A percentile compares a stretch with the other conserved stretches of the same genome.
Evolutionary conservation across 805 yeast species (phyloP).

Genomic region (Candida nemodendra): DNA sequence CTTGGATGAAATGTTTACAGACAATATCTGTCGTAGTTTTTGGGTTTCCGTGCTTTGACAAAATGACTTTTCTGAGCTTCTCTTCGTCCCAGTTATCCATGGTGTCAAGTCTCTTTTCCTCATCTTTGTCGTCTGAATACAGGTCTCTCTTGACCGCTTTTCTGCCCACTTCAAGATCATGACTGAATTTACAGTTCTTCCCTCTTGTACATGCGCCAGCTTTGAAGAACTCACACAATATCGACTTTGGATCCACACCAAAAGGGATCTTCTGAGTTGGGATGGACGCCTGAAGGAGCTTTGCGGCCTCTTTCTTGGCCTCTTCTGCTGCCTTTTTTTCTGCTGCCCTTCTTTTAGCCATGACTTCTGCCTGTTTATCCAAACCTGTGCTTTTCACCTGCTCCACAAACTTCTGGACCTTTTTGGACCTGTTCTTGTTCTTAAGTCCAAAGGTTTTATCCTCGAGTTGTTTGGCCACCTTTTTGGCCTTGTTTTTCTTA

Average conservation of each 20-base stretch:
- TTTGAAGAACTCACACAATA: conserved; percentile 86
- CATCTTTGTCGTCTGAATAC: conserved; percentile 80
- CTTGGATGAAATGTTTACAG: conserved; percentile 92
- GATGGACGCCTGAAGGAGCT: conserved; percentile 63
- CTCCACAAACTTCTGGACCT: conserved; percentile 70
- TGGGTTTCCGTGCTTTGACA: conserved; percentile 92
- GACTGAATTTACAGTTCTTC: conserved; percentile 86
- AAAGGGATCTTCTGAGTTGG: conserved; percentile 85
- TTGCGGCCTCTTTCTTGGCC: conserved; percentile 85
- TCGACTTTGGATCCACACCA: conserved; percentile 96
- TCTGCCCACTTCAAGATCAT: conserved; percentile 81
- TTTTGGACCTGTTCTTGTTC: conserved; percentile 91
- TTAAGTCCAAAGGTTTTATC: conserved; percentile 95
- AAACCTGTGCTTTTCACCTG: conserved; percentile 68
- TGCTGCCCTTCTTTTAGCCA: conserved; percentile 70
- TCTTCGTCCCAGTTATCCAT: conserved; percentile 98
- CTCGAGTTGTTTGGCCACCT: conserved; percentile 61
- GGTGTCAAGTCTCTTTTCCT: conserved; percentile 56
- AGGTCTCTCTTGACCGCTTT: conserved; percentile 88
- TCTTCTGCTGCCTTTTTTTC: conserved; percentile 89
- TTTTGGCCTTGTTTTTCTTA: conserved; percentile 62
- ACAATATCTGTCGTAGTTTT: conserved; percentile 92
- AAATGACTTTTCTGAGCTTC: conserved; percentile 79
- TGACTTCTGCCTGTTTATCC: conserved; percentile 44
- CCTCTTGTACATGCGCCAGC: conserved; percentile 82